A percentile compares a stretch with the other conserved stretches of the same genome.
Conservation (phyloP, 1,139 yeast species). For the Barnettozyma hawaiiensis region DNA sequence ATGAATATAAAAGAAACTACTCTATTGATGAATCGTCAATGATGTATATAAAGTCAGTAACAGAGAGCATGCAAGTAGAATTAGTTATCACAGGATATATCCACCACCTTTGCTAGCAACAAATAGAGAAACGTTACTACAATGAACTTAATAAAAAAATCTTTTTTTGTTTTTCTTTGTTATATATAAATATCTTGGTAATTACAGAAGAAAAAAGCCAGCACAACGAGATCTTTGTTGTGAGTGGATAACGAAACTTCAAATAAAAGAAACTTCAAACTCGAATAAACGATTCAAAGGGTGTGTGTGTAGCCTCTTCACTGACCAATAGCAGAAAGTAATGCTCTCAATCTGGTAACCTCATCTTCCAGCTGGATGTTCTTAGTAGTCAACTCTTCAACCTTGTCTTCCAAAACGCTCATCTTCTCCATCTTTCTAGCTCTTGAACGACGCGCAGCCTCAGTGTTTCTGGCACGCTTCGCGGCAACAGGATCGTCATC, state of each 20-base stretch:
- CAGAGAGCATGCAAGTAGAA: too few relatives aligned
- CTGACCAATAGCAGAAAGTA: slow-evolving; percentile 31
- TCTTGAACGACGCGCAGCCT: slow-evolving; percentile 93
- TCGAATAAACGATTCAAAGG: slow-evolving; percentile 4
- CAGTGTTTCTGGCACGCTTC: slow-evolving; percentile 92
- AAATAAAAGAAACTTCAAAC: background rate
- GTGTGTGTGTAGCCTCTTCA: too few relatives aligned
- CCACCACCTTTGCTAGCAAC: too few relatives aligned
- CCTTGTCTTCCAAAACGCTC: slow-evolving; percentile 73
- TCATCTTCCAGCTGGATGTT: slow-evolving; percentile 56
- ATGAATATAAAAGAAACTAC: background rate
- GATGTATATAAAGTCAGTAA: too few relatives aligned
- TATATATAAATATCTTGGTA: background rate
- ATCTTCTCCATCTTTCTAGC: slow-evolving; percentile 90
- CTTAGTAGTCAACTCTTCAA: slow-evolving; percentile 53
- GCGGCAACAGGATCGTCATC: slow-evolving; percentile 60
- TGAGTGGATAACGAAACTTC: background rate
- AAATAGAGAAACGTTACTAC: too few relatives aligned
- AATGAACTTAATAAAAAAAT: too few relatives aligned
- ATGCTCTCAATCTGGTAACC: slow-evolving; percentile 47
- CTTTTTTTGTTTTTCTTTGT: background rate
- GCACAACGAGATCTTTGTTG: background rate
- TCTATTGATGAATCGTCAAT: background rate
- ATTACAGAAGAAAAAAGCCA: background rate
- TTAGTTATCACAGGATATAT: too few relatives aligned